Evolutionary conservation across 257 asterid genomes (phyloP), one percentile per base, ranked within the genome.

Genomic region (Nyctanthes arbortristis): DNA sequence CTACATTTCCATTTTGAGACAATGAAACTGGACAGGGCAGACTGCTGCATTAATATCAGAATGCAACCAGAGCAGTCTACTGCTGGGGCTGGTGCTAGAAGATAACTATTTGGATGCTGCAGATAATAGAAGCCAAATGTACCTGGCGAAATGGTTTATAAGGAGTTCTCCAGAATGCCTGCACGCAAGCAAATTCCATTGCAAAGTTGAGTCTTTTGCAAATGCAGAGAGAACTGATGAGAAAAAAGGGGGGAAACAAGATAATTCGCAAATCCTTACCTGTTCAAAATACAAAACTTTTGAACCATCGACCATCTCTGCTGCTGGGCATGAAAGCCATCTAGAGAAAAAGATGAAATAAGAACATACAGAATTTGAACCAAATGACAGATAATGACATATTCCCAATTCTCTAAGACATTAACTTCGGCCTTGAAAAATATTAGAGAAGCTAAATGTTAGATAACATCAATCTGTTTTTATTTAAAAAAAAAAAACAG

Each of bases 151-250:
- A 94, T 47, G 98, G 98, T 77, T 90, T 93, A 52, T 79, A 87
- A 40, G 97, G 96, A 68, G 96, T 93, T 76, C 99, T 88, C 96
- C 96, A 91, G 84, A 94, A 94, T 43, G 97, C 99, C 99, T 89
- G 84, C 66, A 43, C 75, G 62, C 68, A 70, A 22, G 62, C 80
- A 59, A 59, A 34, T 33, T 12, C 30, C 54, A 72, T 43, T 25
- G 5, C 62, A 67, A 68, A 36, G 32, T 47, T 45, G 39, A 73
- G 16, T 56, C 47, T 18, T 74, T 61, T 52, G 14, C 27, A 60
- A 72, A 13, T 59, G 30, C 32, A 52, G 8, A 7, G 28, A 4
- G 25, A 75, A 61, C n/a, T 33, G 9, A 47, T 49, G 32, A 13
- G 54, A 39, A 39, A 37, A 36, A 69, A 32, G 52, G 36, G 7